Percentiles rank a stretch among this genome's conserved stretches.
Conservation (phyloP, 805 yeast species). For the Metschnikowia lachancei region DNA sequence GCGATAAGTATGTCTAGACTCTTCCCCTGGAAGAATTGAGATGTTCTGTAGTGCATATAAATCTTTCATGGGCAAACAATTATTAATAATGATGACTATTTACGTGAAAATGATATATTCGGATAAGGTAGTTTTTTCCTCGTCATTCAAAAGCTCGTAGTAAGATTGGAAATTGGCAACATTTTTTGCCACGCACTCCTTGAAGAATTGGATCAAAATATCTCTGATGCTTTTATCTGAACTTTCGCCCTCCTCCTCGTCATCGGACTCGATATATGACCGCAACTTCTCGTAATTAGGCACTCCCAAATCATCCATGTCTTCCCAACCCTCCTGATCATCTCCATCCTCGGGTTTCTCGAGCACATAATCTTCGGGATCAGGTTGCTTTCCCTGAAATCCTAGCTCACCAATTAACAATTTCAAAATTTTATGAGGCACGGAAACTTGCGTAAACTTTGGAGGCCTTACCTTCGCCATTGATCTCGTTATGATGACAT, state of each 20-base stretch:
- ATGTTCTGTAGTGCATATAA: not conserved
- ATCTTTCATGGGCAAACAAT: not conserved
- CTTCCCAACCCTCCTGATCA: constrained; percentile 66
- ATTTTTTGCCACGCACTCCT: constrained; percentile 50
- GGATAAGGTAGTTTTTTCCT: constrained; percentile 52
- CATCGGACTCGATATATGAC: constrained; percentile 50
- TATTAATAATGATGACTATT: not conserved
- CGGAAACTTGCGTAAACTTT: constrained; percentile 61
- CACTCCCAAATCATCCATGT: constrained; percentile 62
- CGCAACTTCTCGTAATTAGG: constrained; percentile 62
- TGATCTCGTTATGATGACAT: constrained; percentile 79
- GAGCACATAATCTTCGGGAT: constrained; percentile 37
- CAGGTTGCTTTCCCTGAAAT: constrained; percentile 57
- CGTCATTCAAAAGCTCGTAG: constrained; percentile 48
- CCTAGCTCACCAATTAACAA: constrained; percentile 66
- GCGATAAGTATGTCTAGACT: not conserved
- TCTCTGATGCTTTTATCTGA: constrained; percentile 39
- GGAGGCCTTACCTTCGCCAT: constrained; percentile 68
- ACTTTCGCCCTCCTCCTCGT: constrained; percentile 28
- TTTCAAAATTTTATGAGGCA: constrained; percentile 69
- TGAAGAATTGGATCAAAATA: constrained; percentile 51
- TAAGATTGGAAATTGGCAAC: constrained; percentile 50
- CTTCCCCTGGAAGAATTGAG: not conserved
- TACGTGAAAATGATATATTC: constrained; percentile 44
- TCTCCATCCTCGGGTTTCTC: constrained; percentile 31